Percentiles rank a stretch among this genome's conserved stretches.
phyloP scores from a whole-genome alignment of 139 green algal genomes.

The Astrephomene gubernaculifera region DNA sequence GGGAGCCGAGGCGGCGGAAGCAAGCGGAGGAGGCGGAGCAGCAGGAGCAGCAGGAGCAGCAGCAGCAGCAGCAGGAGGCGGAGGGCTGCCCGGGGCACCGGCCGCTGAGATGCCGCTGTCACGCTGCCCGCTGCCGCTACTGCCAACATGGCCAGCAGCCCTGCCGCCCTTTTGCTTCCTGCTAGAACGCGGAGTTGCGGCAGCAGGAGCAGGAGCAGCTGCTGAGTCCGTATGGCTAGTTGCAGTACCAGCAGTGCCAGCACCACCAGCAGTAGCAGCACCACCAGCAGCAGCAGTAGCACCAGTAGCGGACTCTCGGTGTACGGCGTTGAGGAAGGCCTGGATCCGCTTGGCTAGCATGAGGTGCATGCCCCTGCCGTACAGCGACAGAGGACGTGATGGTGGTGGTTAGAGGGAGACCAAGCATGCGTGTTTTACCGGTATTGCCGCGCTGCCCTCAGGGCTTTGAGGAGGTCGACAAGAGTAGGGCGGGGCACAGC shows the following conservation, averaged over 20 bases:
- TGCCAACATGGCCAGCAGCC: not conserved
- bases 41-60: not conserved
- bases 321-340: conserved; percentile 38
- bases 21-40: not conserved
- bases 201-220: too few species aligned
- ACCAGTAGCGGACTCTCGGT: not conserved
- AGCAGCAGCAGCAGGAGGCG: not conserved
- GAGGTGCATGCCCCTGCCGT: conserved; percentile 56
- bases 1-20: not conserved
- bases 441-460: too few species aligned
- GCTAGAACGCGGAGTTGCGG: too few species aligned
- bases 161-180: not conserved
- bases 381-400: too few species aligned
- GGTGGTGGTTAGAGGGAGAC: too few species aligned
- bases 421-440: too few species aligned
- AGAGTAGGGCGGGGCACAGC: too few species aligned
- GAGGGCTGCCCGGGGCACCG: not conserved
- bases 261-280: not conserved
- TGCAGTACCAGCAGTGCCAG: not conserved
- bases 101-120: not conserved
- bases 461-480: too few species aligned
- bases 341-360: conserved; percentile 60
- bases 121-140: not conserved
- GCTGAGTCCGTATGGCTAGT: too few species aligned
- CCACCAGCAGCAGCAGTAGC: not conserved